phyloP scores from a whole-genome alignment of 208 protist genomes.

The Trypanosomatidae sp. region DNA sequence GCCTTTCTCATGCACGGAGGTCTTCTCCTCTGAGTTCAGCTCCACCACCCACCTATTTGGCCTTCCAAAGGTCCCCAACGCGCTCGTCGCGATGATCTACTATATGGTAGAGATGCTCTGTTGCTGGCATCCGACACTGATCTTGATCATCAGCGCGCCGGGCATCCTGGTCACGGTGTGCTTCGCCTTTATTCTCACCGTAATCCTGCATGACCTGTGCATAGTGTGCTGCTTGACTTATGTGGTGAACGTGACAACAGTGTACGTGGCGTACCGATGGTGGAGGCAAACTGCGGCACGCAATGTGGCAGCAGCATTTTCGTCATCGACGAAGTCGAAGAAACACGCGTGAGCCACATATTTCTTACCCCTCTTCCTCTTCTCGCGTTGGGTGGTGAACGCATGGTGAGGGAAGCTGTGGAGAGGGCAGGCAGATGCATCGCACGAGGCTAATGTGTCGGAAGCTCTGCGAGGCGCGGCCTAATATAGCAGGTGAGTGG shows the following conservation, averaged over 20 bases:
- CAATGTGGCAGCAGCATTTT: not conserved
- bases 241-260: constrained; percentile 63
- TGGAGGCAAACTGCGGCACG: constrained; percentile 12
- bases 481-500: not conserved
- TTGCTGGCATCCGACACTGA: constrained; percentile 32
- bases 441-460: not conserved
- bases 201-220: constrained; percentile 66
- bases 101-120: constrained; percentile 51
- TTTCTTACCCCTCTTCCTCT: not conserved
- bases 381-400: not conserved
- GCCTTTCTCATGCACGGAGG: constrained; percentile 68
- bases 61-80: constrained; percentile 66
- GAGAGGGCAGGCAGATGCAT: not conserved
- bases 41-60: constrained; percentile 54
- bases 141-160: constrained; percentile 40
- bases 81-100: constrained; percentile 56
- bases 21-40: constrained; percentile 74
- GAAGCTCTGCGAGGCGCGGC: not conserved
- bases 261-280: constrained; percentile 40
- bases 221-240: constrained; percentile 76
- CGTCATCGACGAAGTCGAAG: constrained; percentile 5
- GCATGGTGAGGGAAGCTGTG: not conserved
- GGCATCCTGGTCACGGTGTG: constrained; percentile 41
- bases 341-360: constrained; percentile 3
- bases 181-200: constrained; percentile 48